These are phyloP conservation scores for Psilocybe azurescens DNA, from an alignment of 768 basidiomycete species.

Conservation along the genomic window DNA sequence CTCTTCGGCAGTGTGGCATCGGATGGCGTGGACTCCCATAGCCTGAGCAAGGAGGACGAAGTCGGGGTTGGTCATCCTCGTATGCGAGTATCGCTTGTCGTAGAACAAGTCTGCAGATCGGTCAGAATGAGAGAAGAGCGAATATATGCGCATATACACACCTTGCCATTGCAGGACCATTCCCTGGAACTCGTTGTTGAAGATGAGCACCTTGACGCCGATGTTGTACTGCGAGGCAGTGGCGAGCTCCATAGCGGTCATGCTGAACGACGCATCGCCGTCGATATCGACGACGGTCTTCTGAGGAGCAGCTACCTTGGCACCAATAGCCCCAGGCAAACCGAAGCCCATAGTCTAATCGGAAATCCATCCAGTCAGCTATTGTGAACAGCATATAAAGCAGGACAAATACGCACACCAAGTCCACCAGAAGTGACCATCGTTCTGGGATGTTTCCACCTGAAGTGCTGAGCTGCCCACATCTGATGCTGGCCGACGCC, in stretches of 20 bases:
- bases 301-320: constrained; percentile 93
- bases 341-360: constrained; percentile 97
- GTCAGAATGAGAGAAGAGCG: constrained; percentile 43
- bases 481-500: constrained; percentile 99
- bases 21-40: constrained; percentile 93
- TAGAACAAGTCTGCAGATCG: constrained; percentile 95
- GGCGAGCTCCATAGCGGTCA: constrained; percentile 99
- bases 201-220: constrained; percentile 91
- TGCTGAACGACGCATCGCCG: constrained; percentile 97
- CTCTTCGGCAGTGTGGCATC: constrained; percentile 71
- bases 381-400: constrained; percentile 7
- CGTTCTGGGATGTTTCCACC: constrained; percentile 87
- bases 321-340: constrained; percentile 92
- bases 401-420: constrained; percentile 63
- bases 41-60: constrained; percentile 88
- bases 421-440: constrained; percentile 96
- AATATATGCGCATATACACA: constrained; percentile 37
- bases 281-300: constrained; percentile 97
- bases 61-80: constrained; percentile 94
- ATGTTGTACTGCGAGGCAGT: constrained; percentile 92
- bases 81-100: constrained; percentile 95
- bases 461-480: constrained; percentile 97
- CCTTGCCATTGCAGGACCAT: constrained; percentile 99
- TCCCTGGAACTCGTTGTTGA: constrained; percentile 98
- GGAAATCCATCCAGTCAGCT: constrained; percentile 8